Evolutionary conservation across 1,284 basidiomycete species (phyloP).

Genomic region (Rhodofomes roseus): DNA sequence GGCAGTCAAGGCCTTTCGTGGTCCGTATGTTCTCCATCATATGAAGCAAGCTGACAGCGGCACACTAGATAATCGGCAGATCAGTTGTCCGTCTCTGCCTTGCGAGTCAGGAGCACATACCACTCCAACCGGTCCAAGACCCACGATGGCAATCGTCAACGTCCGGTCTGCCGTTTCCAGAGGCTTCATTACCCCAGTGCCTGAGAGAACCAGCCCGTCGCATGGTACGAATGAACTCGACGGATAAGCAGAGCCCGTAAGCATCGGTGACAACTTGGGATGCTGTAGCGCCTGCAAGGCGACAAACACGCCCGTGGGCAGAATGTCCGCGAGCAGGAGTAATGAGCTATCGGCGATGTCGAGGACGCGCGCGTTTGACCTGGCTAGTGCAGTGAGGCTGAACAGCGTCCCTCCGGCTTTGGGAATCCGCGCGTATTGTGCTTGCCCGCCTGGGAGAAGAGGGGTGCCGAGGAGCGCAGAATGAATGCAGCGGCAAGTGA

Average conservation of each 20-base stretch:
- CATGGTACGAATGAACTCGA: slow-evolving; percentile 32
- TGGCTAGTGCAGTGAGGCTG: slow-evolving; percentile 45
- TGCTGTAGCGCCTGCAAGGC: slow-evolving; percentile 70
- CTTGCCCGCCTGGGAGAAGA: slow-evolving; percentile 77
- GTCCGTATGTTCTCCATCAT: slow-evolving; percentile 42
- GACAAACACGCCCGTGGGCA: slow-evolving; percentile 77
- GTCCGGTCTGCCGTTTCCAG: slow-evolving; percentile 37
- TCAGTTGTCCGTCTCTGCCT: not conserved
- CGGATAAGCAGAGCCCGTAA: slow-evolving; percentile 58
- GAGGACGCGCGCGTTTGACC: slow-evolving; percentile 9
- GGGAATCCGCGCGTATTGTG: slow-evolving; percentile 82
- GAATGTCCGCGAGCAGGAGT: slow-evolving; percentile 76
- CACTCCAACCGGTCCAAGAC: slow-evolving; percentile 75
- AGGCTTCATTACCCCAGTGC: slow-evolving; percentile 9
- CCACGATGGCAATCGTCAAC: slow-evolving; percentile 62
- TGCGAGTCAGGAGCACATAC: slow-evolving; percentile 29
- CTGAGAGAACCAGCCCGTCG: slow-evolving; percentile 11
- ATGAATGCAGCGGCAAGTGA: slow-evolving; percentile 72
- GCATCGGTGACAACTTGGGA: slow-evolving; percentile 57
- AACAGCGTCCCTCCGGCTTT: slow-evolving; percentile 78
- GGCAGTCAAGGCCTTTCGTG: slow-evolving; percentile 34
- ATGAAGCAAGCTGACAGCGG: slow-evolving; percentile 62
- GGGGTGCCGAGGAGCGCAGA: slow-evolving; percentile 73
- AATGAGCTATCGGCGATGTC: slow-evolving; percentile 51
- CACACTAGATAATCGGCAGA: slow-evolving; percentile 38